Base-by-base conservation (phyloP, 805 yeast species). In the Saccharomycopsis fibuligera region DNA sequence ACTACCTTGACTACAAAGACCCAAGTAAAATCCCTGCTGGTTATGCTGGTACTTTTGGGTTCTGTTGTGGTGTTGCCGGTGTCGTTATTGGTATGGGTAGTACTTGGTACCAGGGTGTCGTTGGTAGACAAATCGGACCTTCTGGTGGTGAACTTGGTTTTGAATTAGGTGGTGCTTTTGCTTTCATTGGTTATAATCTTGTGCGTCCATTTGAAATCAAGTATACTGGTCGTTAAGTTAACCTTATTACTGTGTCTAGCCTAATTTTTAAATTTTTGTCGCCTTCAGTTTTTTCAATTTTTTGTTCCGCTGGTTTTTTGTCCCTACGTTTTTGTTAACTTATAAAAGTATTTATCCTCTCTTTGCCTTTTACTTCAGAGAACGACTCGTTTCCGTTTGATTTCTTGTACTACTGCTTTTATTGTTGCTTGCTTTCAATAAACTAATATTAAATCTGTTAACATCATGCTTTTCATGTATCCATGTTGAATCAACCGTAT, bases 61-160 rank as follows among this genome's bases (percentile, higher is more conserved):
- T 89, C 71, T 75, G 86, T 64, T 78, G 83, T 56, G 96, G 96
- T 63, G 83, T 75, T 41, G 90, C 83, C 29, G 96, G 96, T 65
- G 86, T 81, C 35, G 95, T 80, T 9, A 50, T 86, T 42, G 96
- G 97, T 57, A 88, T 90, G 95, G 71, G 73, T 61, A 96, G 88
- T 69, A 75, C 76, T 3, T 90, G 95, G 87, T 90, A 82, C 71
- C 63, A 63, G 16, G 96, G 96, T 59, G 83, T 76, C 40, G 59
- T 86, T 57, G 89, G 79, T 36, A 62, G 60, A 33, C 55, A 66
- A 55, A 81, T 86, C 60, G 93, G 91, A 56, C 64, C 57, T 8
- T 62, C 56, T 38, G 90, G 86, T 51, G 95, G 87, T 22, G 96
- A 89, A 63, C 75, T 89, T 57, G 96, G 96, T 36, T 88, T 84